A percentile compares a stretch with the other conserved stretches of the same genome.
phyloP scores from a whole-genome alignment of 2,329 filamentous ascomycete species.

The Neofusicoccum umdonicola region DNA sequence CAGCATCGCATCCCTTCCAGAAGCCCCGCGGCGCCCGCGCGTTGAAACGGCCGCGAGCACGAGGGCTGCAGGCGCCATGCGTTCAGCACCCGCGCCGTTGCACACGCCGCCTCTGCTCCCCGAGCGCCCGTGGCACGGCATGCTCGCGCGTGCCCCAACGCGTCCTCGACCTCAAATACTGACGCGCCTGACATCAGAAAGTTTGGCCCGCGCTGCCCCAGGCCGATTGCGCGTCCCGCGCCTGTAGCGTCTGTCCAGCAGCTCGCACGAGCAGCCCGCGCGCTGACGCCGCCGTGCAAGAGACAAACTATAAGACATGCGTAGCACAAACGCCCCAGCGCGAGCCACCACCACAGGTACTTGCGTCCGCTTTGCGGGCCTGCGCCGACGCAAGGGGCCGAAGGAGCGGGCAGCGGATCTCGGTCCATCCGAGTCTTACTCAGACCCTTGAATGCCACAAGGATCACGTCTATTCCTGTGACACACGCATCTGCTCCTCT shows the following conservation, averaged over 20 bases:
- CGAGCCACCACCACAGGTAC: not conserved
- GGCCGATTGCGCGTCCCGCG: not conserved
- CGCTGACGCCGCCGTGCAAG: not conserved
- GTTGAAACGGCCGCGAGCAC: slow-evolving; percentile 1
- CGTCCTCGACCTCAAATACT: slow-evolving; percentile 2
- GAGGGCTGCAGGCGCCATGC: not conserved
- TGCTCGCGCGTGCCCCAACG: not conserved
- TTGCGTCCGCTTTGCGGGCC: not conserved
- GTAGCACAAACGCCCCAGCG: not conserved
- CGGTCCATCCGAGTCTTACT: slow-evolving; percentile 11
- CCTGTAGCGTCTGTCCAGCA: not conserved
- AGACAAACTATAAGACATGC: not conserved
- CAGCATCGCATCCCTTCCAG: not conserved
- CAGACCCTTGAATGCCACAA: slow-evolving; percentile 5
- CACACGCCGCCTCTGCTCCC: not conserved
- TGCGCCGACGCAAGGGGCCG: slow-evolving; percentile 10
- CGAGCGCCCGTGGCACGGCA: not conserved
- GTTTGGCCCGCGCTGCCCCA: not conserved
- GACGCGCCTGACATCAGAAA: slow-evolving; percentile 7
- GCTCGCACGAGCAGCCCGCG: not conserved
- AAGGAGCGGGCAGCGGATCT: not conserved
- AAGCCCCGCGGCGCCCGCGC: not conserved
- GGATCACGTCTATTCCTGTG: slow-evolving; percentile 12
- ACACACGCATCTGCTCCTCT: not conserved
- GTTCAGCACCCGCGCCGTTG: not conserved